Evolutionary conservation across 805 yeast genomes (phyloP), one percentile per base, ranked within the genome.

Genomic region (Ogataea trehalophila): DNA sequence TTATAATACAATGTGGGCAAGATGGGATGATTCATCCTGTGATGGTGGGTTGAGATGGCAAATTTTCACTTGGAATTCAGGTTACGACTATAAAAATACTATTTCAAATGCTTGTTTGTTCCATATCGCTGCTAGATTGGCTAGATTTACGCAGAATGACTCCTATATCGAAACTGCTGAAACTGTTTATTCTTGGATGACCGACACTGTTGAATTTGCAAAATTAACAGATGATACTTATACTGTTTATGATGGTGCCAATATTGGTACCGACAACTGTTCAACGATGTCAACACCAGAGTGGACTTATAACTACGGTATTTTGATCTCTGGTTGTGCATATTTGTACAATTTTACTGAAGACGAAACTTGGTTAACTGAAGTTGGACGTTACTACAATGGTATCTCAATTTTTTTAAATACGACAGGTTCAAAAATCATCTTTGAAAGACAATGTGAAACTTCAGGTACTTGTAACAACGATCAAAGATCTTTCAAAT

Each of bases 11-110:
- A 87, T 89, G 92, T 75, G 80, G 48, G 63, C 75, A 5, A 74
- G 95, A 58, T 88, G 96, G 96, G 95, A 88, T 58, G 52, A 68
- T 15, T 67, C 54, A 3, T 51, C 69, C 57, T 82, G 88, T 63
- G 73, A 67, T 39, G 96, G 96, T 44, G 96, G 96, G 2, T 72
- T 88, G 48, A 78, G 96, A 68, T 88, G 96, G 96, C 96, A 88
- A 71, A 89, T 88, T 55, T 89, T 85, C 69, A 76, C 84, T 45
- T 88, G 90, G 89, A 89, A 89, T 65, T 73, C 87, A 7, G 96
- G 96, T 51, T 88, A 87, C 65, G 81, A 85, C 64, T 88, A 88
- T 68, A 88, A 88, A 65, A 89, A 89, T 69, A 70, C 91, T n/a
- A 86, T 88, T 54, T 77, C 94, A n/a, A 88, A 87, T 64, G 95